Percentiles rank a stretch among this genome's conserved stretches.
Evolutionary conservation across 2,329 filamentous ascomycete species (phyloP).

Genomic region (Cryphonectria japonica): DNA sequence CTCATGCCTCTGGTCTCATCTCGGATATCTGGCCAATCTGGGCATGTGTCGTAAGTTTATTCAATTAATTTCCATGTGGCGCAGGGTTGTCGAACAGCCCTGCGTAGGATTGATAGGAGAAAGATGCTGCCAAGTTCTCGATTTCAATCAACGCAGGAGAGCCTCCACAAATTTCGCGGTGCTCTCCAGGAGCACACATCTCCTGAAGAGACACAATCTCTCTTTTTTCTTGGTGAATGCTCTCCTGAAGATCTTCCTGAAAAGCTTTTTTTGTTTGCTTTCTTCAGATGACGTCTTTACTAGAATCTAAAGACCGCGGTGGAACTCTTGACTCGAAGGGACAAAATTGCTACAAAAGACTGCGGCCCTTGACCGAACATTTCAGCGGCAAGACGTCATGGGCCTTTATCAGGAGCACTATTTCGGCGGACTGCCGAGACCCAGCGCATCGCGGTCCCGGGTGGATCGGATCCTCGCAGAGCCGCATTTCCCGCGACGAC

Average conservation of each 20-base stretch:
- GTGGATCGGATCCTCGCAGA: slow-evolving; percentile 23
- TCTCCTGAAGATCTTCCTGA: slow-evolving; percentile 13
- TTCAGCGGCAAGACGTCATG: slow-evolving; percentile 30
- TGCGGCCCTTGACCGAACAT: slow-evolving; percentile 22
- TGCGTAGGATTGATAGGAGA: not conserved
- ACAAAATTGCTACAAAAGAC: not conserved
- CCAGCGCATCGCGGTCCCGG: slow-evolving; percentile 21
- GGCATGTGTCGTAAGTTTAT: not conserved
- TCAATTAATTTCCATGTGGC: not conserved
- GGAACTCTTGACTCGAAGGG: slow-evolving; percentile 14
- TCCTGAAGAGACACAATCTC: not conserved
- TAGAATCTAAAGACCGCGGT: slow-evolving; percentile 12
- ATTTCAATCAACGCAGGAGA: not conserved
- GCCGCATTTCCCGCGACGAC: slow-evolving; percentile 27
- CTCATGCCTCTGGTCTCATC: not conserved
- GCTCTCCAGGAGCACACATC: not conserved
- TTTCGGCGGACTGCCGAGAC: slow-evolving; percentile 28
- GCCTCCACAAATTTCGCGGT: not conserved
- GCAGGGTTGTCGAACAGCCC: not conserved
- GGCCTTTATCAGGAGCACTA: slow-evolving; percentile 15
- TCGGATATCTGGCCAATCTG: not conserved
- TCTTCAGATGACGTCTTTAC: slow-evolving; percentile 22
- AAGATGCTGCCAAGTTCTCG: not conserved
- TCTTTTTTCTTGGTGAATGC: not conserved
- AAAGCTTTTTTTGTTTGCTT: slow-evolving; percentile 4